These are phyloP conservation scores for Arachis monticola DNA, from an alignment of 331 rosid species.

Conservation along the genomic window DNA sequence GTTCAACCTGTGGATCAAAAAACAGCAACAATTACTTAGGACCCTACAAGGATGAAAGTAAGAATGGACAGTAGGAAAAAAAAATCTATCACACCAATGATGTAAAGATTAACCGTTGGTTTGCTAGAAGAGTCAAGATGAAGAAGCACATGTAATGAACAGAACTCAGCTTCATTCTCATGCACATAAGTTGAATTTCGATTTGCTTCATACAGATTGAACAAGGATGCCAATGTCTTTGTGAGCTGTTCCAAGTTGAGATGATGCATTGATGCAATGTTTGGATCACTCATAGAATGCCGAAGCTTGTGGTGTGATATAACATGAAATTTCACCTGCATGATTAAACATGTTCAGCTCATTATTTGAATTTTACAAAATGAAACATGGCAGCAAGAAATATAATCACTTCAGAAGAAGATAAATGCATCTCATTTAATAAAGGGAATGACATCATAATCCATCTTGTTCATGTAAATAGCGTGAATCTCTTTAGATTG, in stretches of 20 bases:
- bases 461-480: conserved; percentile 6
- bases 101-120: conserved; percentile 62
- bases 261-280: conserved; percentile 71
- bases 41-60: conserved; percentile 31
- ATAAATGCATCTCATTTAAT: not conserved
- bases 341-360: conserved; percentile 30
- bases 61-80: conserved; percentile 16
- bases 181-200: conserved; percentile 47
- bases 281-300: conserved; percentile 52
- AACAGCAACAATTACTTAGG: conserved; percentile 39
- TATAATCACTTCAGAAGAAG: conserved; percentile 15
- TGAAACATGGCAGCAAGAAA: conserved; percentile 17
- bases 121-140: conserved; percentile 74
- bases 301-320: conserved; percentile 72
- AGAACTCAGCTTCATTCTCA: conserved; percentile 84
- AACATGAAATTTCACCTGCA: conserved; percentile 83
- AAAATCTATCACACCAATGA: conserved; percentile 36
- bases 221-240: conserved; percentile 73
- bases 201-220: conserved; percentile 68
- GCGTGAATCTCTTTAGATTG: not conserved
- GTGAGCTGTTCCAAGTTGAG: conserved; percentile 92
- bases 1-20: conserved; percentile 72
- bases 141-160: conserved; percentile 82
- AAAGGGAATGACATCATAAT: not conserved
- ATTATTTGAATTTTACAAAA: conserved; percentile 17